Base-by-base conservation (phyloP, 257 asterid species). In the Forsythia viridissima region DNA sequence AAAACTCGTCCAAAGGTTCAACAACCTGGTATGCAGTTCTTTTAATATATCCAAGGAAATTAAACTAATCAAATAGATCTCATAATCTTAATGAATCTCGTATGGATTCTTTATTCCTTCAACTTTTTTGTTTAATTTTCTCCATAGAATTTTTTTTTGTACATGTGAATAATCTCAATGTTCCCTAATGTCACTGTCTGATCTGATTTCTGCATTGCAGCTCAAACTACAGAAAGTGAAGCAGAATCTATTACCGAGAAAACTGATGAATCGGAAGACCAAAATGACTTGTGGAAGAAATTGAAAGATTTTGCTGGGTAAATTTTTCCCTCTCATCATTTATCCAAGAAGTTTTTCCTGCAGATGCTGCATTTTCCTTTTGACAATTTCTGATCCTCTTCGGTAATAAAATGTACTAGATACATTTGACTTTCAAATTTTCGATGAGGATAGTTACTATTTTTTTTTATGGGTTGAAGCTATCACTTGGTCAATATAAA, bases 301-400 rank as follows among this genome's bases (percentile, higher is more conserved):
- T 77, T 96, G 81, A 87, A 89, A 84, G 93, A 90, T 86, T 82
- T 96, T 30, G 98, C 95, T 3, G 97, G 99, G 99, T 96, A 93
- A 79, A 68, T 66, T 51, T 75, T 77, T 75, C 75, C 59, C 61
- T 30, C 72, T 72, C 46, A 43, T 61, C 36, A n/a, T 63, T 80
- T 30, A 30, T 30, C 34, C 34, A 30, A 0, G 34, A 30, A 30
- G 0, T 30, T 30, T 30, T 30, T 30, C 34, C 34, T 1, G 34
- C 34, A 30, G 34, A 30, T 30, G 34, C 34, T 30, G 34, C 34
- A 30, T 30, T 67, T 61, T 59, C 68, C 13, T 11, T 37, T 72
- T 20, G 24, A 48, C 18, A 80, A 37, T 34, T 21, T 63, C 37
- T 30, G 65, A 13, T 61, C 21, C 76, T 8, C 41, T 48, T 21